Conservation (phyloP, 2,329 filamentous ascomycete genomes). For the Metarhizium anisopliae region DNA sequence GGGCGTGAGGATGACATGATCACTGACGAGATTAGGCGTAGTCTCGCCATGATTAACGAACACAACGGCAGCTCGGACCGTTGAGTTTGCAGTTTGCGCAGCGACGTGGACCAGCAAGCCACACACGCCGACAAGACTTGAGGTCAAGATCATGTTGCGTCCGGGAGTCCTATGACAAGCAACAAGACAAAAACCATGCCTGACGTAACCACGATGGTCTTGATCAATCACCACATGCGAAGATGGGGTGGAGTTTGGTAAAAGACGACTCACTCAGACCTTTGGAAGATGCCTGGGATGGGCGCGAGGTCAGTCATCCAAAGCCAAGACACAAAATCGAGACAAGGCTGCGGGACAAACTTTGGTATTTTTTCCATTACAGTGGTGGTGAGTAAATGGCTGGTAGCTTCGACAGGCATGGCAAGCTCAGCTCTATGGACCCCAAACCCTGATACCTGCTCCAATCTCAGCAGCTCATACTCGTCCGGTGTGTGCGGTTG, state of each 20-base stretch:
- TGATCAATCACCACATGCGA: not conserved
- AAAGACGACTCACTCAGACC: not conserved
- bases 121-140: not conserved
- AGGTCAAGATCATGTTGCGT: not conserved
- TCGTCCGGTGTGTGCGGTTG: not conserved
- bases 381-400: not conserved
- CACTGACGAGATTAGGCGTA: constrained; percentile 28
- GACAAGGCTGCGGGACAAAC: not conserved
- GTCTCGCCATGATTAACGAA: constrained; percentile 46
- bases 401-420: not conserved
- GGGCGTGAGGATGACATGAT: constrained; percentile 35
- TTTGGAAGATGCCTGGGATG: not conserved
- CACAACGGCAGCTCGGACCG: constrained; percentile 40
- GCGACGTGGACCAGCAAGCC: not conserved
- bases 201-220: not conserved
- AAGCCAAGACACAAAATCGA: not conserved
- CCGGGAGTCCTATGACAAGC: not conserved
- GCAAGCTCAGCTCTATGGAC: not conserved
- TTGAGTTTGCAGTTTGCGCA: constrained; percentile 18
- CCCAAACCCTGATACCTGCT: not conserved
- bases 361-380: not conserved
- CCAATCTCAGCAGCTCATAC: not conserved
- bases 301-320: not conserved
- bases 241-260: not conserved
- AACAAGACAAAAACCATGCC: not conserved